Conservation (phyloP, 148 eudicot species). For the Oxyria digyna region DNA sequence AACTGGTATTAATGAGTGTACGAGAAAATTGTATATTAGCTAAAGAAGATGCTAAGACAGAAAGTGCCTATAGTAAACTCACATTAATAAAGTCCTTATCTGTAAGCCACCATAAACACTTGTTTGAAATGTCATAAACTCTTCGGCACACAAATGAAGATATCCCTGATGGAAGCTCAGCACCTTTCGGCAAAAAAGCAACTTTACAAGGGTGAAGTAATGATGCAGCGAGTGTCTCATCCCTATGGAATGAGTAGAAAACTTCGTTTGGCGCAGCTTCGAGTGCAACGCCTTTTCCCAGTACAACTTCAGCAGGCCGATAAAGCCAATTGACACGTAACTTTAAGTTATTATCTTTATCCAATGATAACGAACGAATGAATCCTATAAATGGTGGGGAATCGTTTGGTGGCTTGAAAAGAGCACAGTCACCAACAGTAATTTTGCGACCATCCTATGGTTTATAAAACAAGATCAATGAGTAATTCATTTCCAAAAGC, state of each 20-base stretch:
- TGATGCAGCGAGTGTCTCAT: slow-evolving; percentile 83
- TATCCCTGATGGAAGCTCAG: slow-evolving; percentile 68
- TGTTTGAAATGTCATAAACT: slow-evolving; percentile 64
- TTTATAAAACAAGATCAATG: background rate
- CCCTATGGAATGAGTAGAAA: slow-evolving; percentile 81
- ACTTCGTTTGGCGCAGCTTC: slow-evolving; percentile 89
- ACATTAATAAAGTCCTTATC: slow-evolving; percentile 73
- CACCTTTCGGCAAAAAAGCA: slow-evolving; percentile 77
- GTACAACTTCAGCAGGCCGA: slow-evolving; percentile 67
- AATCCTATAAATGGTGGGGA: slow-evolving; percentile 48
- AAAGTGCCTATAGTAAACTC: slow-evolving; percentile 13
- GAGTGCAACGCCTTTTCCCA: slow-evolving; percentile 42
- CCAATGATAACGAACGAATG: slow-evolving; percentile 24
- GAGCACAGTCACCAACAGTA: slow-evolving; percentile 53
- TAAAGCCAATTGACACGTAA: slow-evolving; percentile 75
- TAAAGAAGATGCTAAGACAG: background rate
- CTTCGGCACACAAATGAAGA: slow-evolving; percentile 87
- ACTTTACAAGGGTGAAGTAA: slow-evolving; percentile 95
- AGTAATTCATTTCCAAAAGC: background rate
- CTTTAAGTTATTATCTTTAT: slow-evolving; percentile 25
- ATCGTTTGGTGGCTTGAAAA: slow-evolving; percentile 42
- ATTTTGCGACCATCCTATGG: slow-evolving; percentile 52
- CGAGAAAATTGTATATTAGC: background rate
- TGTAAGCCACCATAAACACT: slow-evolving; percentile 88
- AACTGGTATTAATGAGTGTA: background rate